Conservation (phyloP, 805 yeast genomes). For the Hanseniaspora thailandica region DNA sequence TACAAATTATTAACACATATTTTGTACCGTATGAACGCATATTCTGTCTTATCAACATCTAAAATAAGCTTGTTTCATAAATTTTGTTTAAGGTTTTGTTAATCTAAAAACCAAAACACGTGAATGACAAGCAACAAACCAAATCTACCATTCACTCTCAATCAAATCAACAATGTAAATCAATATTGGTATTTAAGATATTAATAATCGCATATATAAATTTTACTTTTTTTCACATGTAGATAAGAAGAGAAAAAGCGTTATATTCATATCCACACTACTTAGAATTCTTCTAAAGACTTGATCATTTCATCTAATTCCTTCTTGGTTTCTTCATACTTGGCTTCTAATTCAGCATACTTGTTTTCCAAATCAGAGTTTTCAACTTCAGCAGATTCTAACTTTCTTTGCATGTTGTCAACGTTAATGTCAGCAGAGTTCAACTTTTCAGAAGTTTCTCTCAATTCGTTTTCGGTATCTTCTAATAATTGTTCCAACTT, state of each 20-base stretch:
- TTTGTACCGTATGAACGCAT: no score
- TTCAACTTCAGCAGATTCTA: conserved; percentile 81
- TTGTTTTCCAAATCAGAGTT: conserved; percentile 84
- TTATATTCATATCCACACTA: neutral
- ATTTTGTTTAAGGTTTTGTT: no score
- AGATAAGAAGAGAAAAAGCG: neutral
- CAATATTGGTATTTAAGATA: no score
- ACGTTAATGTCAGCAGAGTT: conserved; percentile 93
- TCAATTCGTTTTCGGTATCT: conserved; percentile 77
- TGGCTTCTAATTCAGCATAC: conserved; percentile 73
- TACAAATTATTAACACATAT: no score
- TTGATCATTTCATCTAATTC: conserved; percentile 95
- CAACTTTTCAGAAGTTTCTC: conserved; percentile 85
- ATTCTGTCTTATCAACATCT: no score
- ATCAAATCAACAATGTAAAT: no score
- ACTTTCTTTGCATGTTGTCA: conserved; percentile 91
- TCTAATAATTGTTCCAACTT: conserved; percentile 85
- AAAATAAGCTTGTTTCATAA: no score
- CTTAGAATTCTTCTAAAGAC: conserved; percentile 60
- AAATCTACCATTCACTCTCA: no score
- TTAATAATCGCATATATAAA: no score
- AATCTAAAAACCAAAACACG: no score
- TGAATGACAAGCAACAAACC: no score
- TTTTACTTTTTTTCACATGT: neutral
- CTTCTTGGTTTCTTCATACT: conserved; percentile 73